These are phyloP conservation scores for Tolypocladium tropicale DNA, from an alignment of 2,329 filamentous ascomycete genomes.

Conservation along the genomic window DNA sequence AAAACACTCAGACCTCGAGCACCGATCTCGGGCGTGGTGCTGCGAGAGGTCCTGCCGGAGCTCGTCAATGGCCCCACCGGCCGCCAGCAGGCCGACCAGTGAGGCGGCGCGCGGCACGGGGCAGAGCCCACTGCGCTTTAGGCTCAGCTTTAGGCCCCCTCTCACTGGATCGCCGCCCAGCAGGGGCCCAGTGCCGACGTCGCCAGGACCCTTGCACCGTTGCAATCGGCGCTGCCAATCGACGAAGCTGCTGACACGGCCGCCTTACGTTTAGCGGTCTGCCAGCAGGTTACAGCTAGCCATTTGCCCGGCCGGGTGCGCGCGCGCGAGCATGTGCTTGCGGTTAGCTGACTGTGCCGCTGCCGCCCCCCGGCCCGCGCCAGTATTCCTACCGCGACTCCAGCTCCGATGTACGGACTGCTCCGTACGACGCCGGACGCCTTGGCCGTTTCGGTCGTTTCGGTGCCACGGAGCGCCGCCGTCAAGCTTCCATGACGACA, in stretches of 20 bases:
- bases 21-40: constrained; percentile 3
- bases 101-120: background rate
- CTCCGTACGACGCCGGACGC: background rate
- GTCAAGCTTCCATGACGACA: background rate
- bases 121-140: background rate
- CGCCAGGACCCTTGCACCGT: background rate
- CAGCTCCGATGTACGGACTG: background rate
- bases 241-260: background rate
- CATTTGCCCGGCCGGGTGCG: too few relatives aligned
- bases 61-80: background rate
- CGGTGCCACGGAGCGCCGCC: too few relatives aligned
- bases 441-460: too few relatives aligned
- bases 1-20: constrained; percentile 1
- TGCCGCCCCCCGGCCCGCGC: background rate
- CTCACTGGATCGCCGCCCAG: background rate
- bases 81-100: background rate
- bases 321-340: background rate
- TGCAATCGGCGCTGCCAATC: background rate
- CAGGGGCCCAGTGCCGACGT: background rate
- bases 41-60: background rate
- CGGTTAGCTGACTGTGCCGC: background rate
- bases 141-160: background rate
- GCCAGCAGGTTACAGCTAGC: background rate
- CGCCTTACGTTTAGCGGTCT: background rate
- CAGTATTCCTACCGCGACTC: background rate